A percentile compares a stretch with the other conserved stretches of the same genome.
phyloP scores from a whole-genome alignment of 441 rosid species.

The Gossypium davidsonii region DNA sequence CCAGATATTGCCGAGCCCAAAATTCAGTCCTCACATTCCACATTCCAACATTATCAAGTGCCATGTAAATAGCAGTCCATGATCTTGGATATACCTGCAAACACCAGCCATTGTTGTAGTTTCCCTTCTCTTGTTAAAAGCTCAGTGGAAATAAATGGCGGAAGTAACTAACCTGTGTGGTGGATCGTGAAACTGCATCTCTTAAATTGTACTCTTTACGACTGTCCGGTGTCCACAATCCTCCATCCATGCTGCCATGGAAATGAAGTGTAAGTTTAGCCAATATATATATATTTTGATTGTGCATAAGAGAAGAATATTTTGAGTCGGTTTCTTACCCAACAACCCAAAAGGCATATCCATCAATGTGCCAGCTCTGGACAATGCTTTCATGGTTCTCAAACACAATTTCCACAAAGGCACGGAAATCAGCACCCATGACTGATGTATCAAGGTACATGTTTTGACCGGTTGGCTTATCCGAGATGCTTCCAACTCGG shows the following conservation, averaged over 20 bases:
- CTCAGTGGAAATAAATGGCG: not conserved
- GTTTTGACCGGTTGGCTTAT: slow-evolving; percentile 25
- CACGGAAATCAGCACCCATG: slow-evolving; percentile 50
- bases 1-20: slow-evolving; percentile 69
- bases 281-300: not conserved
- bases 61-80: slow-evolving; percentile 62
- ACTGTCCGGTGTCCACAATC: slow-evolving; percentile 44
- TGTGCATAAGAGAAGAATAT: not conserved
- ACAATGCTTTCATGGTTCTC: slow-evolving; percentile 49
- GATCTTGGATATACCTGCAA: slow-evolving; percentile 63
- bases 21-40: slow-evolving; percentile 62
- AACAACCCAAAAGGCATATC: slow-evolving; percentile 62
- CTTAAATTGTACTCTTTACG: slow-evolving; percentile 50
- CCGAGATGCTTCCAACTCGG: slow-evolving; percentile 47
- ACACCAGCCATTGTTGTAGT: not conserved
- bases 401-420: slow-evolving; percentile 54
- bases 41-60: slow-evolving; percentile 65
- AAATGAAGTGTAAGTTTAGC: not conserved
- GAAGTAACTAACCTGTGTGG: slow-evolving; percentile 38
- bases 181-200: slow-evolving; percentile 56
- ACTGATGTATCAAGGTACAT: slow-evolving; percentile 52
- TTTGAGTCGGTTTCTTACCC: slow-evolving; percentile 36
- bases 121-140: not conserved
- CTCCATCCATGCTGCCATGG: slow-evolving; percentile 46
- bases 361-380: slow-evolving; percentile 67